These are phyloP conservation scores for Chionographis japonica DNA, from an alignment of 106 monocot genomes.

Conservation along the genomic window DNA sequence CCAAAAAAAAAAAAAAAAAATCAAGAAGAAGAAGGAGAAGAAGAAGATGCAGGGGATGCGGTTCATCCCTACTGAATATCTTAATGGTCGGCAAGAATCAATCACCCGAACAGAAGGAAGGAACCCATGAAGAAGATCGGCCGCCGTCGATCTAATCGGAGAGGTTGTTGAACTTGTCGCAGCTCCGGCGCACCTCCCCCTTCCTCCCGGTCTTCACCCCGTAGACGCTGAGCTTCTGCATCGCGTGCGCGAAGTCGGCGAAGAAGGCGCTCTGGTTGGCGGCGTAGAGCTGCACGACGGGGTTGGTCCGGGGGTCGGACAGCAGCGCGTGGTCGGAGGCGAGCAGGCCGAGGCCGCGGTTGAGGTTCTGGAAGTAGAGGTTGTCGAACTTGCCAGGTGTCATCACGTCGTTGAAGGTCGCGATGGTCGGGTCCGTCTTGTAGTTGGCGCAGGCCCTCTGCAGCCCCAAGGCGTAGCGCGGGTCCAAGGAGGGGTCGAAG, in stretches of 20 bases:
- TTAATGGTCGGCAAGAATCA: too few species aligned
- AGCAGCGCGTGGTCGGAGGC: slow-evolving; percentile 37
- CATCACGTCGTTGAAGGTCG: slow-evolving; percentile 64
- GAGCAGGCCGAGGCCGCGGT: slow-evolving; percentile 38
- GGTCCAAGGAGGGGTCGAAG: slow-evolving; percentile 37
- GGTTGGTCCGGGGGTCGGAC: slow-evolving; percentile 17
- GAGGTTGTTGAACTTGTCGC: slow-evolving; percentile 46
- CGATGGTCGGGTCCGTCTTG: slow-evolving; percentile 24
- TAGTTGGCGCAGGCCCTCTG: slow-evolving; percentile 50
- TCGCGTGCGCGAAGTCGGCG: slow-evolving; percentile 52
- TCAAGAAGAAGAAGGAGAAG: too few species aligned
- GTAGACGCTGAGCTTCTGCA: slow-evolving; percentile 53
- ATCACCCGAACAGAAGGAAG: too few species aligned
- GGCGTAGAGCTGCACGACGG: slow-evolving; percentile 43
- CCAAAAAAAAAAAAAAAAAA: too few species aligned
- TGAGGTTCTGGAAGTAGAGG: slow-evolving; percentile 49
- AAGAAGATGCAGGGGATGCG: too few species aligned
- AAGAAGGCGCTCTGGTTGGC: slow-evolving; percentile 49
- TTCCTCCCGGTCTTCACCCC: slow-evolving; percentile 43
- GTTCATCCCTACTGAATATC: too few species aligned
- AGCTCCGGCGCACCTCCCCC: slow-evolving; percentile 64
- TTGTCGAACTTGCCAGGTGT: slow-evolving; percentile 63
- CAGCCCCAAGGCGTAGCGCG: slow-evolving; percentile 34
- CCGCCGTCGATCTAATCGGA: neutral
- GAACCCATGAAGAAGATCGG: too few species aligned